These are phyloP conservation scores for Calophaca sinica DNA, from an alignment of 306 rosid genomes.

Conservation along the genomic window DNA sequence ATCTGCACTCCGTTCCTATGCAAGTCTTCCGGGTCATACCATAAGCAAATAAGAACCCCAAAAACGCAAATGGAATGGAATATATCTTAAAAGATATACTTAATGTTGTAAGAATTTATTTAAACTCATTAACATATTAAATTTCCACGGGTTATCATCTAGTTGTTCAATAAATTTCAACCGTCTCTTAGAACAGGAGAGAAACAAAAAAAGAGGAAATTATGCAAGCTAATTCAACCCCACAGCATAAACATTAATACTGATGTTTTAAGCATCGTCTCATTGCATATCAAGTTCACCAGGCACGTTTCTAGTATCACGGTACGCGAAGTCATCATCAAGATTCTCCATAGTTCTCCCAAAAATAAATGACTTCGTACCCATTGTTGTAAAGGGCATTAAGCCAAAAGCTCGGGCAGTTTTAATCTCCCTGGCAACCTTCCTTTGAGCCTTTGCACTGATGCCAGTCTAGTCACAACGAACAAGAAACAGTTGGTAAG, in stretches of 20 bases:
- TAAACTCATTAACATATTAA: background rate
- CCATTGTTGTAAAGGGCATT: slow-evolving; percentile 95
- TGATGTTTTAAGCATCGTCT: slow-evolving; percentile 13
- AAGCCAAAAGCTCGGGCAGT: slow-evolving; percentile 93
- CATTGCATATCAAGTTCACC: slow-evolving; percentile 48
- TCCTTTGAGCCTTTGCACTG: slow-evolving; percentile 96
- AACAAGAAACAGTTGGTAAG: slow-evolving; percentile 10
- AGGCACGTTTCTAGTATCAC: background rate
- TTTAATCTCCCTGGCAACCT: slow-evolving; percentile 89
- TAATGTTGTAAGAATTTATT: too few relatives aligned
- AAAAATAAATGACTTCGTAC: slow-evolving; percentile 70
- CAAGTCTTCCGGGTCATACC: too few relatives aligned
- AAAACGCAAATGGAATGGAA: too few relatives aligned
- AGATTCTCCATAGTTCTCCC: slow-evolving; percentile 77
- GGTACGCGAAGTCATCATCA: slow-evolving; percentile 63
- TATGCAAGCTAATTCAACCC: slow-evolving; percentile 20
- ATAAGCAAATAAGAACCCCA: too few relatives aligned
- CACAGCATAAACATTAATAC: slow-evolving; percentile 25
- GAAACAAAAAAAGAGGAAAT: background rate
- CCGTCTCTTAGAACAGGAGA: background rate
- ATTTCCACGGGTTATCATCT: background rate
- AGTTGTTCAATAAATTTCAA: slow-evolving; percentile 2
- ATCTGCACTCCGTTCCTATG: too few relatives aligned
- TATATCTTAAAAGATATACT: too few relatives aligned
- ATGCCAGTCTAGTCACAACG: slow-evolving; percentile 72